Evolutionary conservation across 768 basidiomycete genomes (phyloP), one percentile per base, ranked within the genome.

Genomic region (Udeniomyces megalosporus): DNA sequence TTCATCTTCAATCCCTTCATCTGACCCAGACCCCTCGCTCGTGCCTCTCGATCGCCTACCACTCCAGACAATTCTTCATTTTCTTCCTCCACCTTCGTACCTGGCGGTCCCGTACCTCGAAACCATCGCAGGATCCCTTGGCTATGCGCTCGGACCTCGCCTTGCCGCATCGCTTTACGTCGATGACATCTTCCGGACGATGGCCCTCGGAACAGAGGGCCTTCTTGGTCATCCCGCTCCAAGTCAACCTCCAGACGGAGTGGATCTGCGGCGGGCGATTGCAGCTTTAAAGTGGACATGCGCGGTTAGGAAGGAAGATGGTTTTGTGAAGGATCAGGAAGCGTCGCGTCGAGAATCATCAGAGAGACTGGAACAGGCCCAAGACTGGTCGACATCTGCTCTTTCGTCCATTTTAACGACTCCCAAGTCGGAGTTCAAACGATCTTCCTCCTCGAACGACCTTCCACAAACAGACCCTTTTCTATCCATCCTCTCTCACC

Each of bases 1-100:
- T 77, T 71, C 79, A 20, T 79, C 80, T 6, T 57, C 15, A 6
- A 3, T 17, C 4, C 14, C 2, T 60, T 11, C 14, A 24, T 10
- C 32, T 24, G 22, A 45, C n/a, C 1, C 35, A 65, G 63, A 65
- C 47, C 17, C 51, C 24, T 32, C 31, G 31, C 75, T 84, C 50
- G 79, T 96, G 32, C 92, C 92, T 3, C 69, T 80, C 45, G 71
- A 72, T 14, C 83, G 85, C 61, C 80, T 99, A 44, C 86, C 90
- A 7, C 72, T 92, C 22, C 90, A 95, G 71, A 77, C 76, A 0
- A 79, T 80, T 28, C 77, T 92, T 55, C 70, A 73, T 20, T 93
- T 93, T 71, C 67, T 77, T 58, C 78, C 85, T 60, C 81, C 83
- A 70, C 74, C 78, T 28, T 67, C 79, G 7, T 65, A 73, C 22